A percentile compares a stretch with the other conserved stretches of the same genome.
These are phyloP conservation scores for Beauveria asiatica DNA, from an alignment of 2,329 filamentous ascomycete genomes.

Conservation along the genomic window DNA sequence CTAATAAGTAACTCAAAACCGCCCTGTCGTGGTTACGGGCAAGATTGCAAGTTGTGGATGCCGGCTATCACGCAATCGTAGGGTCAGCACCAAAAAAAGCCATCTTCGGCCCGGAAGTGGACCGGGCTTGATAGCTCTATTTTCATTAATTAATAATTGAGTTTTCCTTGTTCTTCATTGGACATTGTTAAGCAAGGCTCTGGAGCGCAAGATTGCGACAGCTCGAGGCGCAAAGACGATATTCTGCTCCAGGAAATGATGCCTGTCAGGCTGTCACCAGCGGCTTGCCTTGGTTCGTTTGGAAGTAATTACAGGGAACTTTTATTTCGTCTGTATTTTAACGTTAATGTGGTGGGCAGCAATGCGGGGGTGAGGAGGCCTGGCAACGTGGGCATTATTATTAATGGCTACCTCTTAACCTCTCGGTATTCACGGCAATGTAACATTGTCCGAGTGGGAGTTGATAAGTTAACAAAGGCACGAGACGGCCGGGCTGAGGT, in stretches of 20 bases:
- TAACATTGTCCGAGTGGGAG: no score
- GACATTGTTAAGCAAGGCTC: not conserved
- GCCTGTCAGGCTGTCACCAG: not conserved
- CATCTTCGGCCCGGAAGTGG: not conserved
- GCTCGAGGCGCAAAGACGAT: not conserved
- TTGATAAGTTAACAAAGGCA: no score
- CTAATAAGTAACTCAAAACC: not conserved
- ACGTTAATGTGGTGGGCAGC: not conserved
- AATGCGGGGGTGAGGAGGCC: no score
- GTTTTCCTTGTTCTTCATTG: not conserved
- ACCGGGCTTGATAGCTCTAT: not conserved
- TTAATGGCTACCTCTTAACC: no score
- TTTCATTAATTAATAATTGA: not conserved
- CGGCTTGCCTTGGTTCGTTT: not conserved
- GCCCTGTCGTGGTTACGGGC: no score
- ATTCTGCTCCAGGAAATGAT: not conserved
- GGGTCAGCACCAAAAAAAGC: not conserved
- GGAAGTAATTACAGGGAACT: not conserved
- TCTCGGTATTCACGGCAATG: no score
- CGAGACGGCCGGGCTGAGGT: no score
- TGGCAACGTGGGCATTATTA: no score
- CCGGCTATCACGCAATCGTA: slow-evolving; percentile 2
- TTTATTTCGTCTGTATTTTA: not conserved
- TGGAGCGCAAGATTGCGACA: not conserved
- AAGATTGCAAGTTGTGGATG: not conserved